Evolutionary conservation across 495 filamentous ascomycete species (phyloP), one percentile per base, ranked within the genome.

Genomic region (Penicillium canariense): DNA sequence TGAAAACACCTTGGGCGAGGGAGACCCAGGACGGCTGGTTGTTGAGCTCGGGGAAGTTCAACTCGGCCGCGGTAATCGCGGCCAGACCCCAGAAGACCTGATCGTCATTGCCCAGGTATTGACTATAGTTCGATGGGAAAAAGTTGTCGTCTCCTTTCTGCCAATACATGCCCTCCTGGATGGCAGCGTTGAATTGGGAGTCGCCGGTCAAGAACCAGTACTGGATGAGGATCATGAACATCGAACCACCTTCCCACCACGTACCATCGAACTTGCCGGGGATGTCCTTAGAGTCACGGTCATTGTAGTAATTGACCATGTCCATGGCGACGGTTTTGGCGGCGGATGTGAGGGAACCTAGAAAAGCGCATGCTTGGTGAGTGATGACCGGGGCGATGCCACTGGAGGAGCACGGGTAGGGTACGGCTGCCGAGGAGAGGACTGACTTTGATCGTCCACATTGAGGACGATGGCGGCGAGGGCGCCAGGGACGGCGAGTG

Each of bases 51-150:
- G 88, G 87, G 56, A 86, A 91, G 57, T 84, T 83, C 43, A 85
- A 70, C 65, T 95, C 90, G 12, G 85, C 83, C 0, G 88, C 90
- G 6, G 86, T 76, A 51, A 95, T 82, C 46, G 87, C 81, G 22
- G 86, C 77, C 28, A 93, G 77, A 2, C 78, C 86, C 90, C 90
- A 96, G 65, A 92, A 92, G 14, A 86, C 85, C 67, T 91, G 88
- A 59, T 89, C 87, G 55, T 89, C 86, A 61, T 89, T 90, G 2
- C 86, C 86, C 55, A 77, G 68, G 35, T 73, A 73, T 39, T 69
- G 64, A 55, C 71, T 78, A 52, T 79, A 71, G 54, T 80, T 79
- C 30, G 63, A 56, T 1, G 84, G 83, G 68, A 85, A 84, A 73
- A 82, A 92, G 68, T 92, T 82, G 47, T 80, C 60, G 53, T 83